Evolutionary conservation across 1,284 basidiomycete genomes (phyloP).

Genomic region (Ceraceosorus guamensis): DNA sequence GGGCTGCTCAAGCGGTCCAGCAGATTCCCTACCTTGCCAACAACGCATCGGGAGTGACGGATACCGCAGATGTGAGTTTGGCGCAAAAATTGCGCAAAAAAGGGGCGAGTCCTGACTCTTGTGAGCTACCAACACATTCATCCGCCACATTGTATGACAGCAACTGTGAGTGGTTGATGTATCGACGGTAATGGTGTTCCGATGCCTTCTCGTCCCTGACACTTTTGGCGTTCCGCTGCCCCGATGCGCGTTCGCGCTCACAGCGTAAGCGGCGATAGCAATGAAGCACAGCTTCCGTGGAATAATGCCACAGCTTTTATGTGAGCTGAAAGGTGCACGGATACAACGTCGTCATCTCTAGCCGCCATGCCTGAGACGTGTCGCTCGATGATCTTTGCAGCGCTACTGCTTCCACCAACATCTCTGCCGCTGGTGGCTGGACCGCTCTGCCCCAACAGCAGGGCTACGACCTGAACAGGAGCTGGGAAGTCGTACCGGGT

Average conservation of each 20-base stretch:
- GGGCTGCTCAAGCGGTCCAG: conserved; percentile 14
- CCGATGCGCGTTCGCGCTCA: too few species aligned
- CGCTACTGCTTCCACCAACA: conserved; percentile 8
- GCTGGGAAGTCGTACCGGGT: conserved; percentile 15
- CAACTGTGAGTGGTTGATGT: too few species aligned
- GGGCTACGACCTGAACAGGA: conserved; percentile 32
- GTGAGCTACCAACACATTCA: neutral
- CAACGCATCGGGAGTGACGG: too few species aligned
- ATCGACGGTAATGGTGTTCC: too few species aligned
- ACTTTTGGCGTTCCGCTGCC: too few species aligned
- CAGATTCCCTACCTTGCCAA: conserved; percentile 6
- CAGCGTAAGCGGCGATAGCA: conserved; percentile 19
- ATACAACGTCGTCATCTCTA: too few species aligned
- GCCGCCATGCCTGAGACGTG: too few species aligned
- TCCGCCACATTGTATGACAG: neutral
- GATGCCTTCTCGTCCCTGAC: too few species aligned
- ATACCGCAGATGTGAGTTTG: conserved; percentile 5
- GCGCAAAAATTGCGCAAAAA: neutral
- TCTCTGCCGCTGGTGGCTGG: conserved; percentile 17
- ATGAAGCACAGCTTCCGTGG: conserved; percentile 14
- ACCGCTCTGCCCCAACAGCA: conserved; percentile 18
- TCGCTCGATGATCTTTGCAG: too few species aligned
- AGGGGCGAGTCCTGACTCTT: neutral
- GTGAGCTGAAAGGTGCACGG: too few species aligned
- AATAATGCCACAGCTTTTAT: conserved; percentile 21